A percentile compares a stretch with the other conserved stretches of the same genome.
phyloP scores from a whole-genome alignment of 495 filamentous ascomycete species.

The Podospora anserina region DNA sequence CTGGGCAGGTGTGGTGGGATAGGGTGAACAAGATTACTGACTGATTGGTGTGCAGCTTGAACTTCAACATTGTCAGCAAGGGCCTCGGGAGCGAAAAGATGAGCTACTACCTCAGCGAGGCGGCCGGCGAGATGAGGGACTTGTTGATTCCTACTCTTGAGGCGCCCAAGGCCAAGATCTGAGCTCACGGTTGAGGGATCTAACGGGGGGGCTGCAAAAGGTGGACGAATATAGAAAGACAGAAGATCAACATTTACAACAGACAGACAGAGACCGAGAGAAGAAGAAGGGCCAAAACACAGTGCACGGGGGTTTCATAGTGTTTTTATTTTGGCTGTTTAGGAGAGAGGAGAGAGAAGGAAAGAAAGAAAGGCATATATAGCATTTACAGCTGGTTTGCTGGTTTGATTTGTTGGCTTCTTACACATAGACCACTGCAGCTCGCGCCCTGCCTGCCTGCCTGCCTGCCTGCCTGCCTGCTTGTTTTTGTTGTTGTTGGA shows the following conservation, averaged over 20 bases:
- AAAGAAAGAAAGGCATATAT: background rate
- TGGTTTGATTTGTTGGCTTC: background rate
- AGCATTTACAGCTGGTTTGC: background rate
- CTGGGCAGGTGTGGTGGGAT: background rate
- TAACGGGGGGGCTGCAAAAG: no score
- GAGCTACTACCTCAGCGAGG: conserved; percentile 92
- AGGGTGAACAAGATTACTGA: no score
- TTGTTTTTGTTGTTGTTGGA: background rate
- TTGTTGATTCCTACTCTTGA: conserved; percentile 79
- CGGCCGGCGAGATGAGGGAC: conserved; percentile 85
- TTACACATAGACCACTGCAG: background rate
- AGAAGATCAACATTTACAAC: background rate
- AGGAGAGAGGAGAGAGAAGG: background rate
- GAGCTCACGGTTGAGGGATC: conserved; percentile 20
- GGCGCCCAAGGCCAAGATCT: conserved; percentile 87
- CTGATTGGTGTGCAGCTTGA: conserved; percentile 56
- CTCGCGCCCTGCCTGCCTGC: background rate
- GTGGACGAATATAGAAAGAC: no score
- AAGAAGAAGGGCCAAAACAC: no score
- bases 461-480: background rate
- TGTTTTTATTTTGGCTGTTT: background rate
- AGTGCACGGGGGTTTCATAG: no score
- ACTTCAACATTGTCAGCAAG: conserved; percentile 99
- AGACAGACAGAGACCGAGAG: no score
- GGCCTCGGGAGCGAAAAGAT: conserved; percentile 85